These are phyloP conservation scores for Yamagishiella unicocca DNA, from an alignment of 139 green algal species.

Conservation along the genomic window DNA sequence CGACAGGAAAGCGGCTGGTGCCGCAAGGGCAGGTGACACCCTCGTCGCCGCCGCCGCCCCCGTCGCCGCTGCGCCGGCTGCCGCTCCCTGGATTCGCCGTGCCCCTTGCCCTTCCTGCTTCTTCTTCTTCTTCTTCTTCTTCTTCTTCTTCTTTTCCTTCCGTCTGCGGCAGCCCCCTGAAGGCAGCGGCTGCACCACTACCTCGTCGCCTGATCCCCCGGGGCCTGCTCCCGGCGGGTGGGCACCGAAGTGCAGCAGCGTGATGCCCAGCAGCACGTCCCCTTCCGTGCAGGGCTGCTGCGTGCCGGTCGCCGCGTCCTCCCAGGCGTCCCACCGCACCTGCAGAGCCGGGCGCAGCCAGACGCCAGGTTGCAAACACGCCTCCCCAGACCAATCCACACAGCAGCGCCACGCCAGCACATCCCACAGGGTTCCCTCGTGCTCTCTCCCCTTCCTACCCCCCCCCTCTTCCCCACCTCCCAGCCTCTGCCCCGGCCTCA, in stretches of 20 bases:
- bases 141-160: background rate
- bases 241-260: conserved; percentile 27
- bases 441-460: no score
- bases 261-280: conserved; percentile 22
- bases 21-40: no score
- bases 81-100: background rate
- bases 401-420: no score
- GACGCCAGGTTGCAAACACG: no score
- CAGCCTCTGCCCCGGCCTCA: background rate
- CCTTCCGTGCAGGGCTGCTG: background rate
- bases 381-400: no score
- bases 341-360: background rate
- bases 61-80: background rate
- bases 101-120: background rate
- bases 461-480: no score
- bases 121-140: background rate
- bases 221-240: background rate
- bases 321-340: conserved; percentile 13
- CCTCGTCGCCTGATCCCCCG: background rate
- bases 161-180: background rate
- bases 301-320: background rate
- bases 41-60: no score
- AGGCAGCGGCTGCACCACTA: background rate
- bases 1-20: no score
- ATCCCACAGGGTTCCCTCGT: no score